These are phyloP conservation scores for Dactylonectria estremocensis DNA, from an alignment of 2,329 filamentous ascomycete species.

Conservation along the genomic window DNA sequence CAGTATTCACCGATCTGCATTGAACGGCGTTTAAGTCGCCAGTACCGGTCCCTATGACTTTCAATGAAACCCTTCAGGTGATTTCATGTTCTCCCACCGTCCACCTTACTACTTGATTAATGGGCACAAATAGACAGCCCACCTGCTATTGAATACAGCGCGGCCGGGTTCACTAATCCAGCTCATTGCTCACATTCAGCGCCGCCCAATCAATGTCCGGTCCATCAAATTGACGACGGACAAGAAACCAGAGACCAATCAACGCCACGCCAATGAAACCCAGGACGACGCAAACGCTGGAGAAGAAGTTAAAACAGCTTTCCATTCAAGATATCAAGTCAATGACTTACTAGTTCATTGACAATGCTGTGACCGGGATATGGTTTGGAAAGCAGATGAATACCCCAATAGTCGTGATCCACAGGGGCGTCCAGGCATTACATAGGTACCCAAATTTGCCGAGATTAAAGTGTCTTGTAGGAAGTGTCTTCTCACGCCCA, in stretches of 20 bases:
- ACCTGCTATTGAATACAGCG: too few relatives aligned
- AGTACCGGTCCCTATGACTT: too few relatives aligned
- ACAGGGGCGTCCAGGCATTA: constrained; percentile 41
- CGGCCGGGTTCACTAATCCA: too few relatives aligned
- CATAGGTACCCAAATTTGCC: constrained; percentile 38
- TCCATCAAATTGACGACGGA: constrained; percentile 19
- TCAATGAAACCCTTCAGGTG: too few relatives aligned
- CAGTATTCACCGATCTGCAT: too few relatives aligned
- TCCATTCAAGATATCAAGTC: too few relatives aligned
- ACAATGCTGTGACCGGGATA: constrained; percentile 10
- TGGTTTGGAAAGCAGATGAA: constrained; percentile 45
- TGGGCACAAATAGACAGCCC: too few relatives aligned
- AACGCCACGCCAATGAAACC: constrained; percentile 26
- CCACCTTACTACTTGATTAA: too few relatives aligned
- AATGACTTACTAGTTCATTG: constrained; percentile 31
- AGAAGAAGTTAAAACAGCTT: not conserved
- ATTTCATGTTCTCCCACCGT: too few relatives aligned
- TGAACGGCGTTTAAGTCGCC: too few relatives aligned
- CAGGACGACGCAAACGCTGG: constrained; percentile 24
- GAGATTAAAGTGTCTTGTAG: constrained; percentile 39
- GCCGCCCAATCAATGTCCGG: constrained; percentile 22
- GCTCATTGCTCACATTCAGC: too few relatives aligned
- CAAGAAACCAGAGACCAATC: constrained; percentile 15
- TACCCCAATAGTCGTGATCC: constrained; percentile 37
- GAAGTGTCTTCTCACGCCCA: constrained; percentile 40